These are phyloP conservation scores for Calocybe indica DNA, from an alignment of 768 basidiomycete species.

Conservation along the genomic window DNA sequence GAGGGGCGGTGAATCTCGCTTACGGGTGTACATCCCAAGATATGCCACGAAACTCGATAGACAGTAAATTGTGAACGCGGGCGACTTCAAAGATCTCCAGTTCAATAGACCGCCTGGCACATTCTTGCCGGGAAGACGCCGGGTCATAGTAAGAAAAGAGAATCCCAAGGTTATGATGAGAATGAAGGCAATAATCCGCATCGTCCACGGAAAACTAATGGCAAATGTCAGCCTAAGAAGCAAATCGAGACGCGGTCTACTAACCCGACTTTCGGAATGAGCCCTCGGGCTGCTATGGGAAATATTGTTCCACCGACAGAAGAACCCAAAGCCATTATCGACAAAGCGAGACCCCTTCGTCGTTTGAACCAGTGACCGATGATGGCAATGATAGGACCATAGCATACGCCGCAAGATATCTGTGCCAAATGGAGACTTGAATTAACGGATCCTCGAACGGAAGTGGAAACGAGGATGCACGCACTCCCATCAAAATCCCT, in stretches of 20 bases:
- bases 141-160: slow-evolving; percentile 38
- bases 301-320: slow-evolving; percentile 59
- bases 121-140: slow-evolving; percentile 48
- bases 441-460: not conserved
- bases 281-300: slow-evolving; percentile 49
- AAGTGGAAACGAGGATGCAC: slow-evolving; percentile 11
- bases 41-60: slow-evolving; percentile 39
- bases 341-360: slow-evolving; percentile 46
- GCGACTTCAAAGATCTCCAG: slow-evolving; percentile 33
- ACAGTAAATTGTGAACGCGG: slow-evolving; percentile 48
- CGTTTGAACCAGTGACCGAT: slow-evolving; percentile 63
- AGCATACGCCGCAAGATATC: slow-evolving; percentile 23
- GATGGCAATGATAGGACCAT: slow-evolving; percentile 43
- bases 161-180: slow-evolving; percentile 40
- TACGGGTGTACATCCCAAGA: slow-evolving; percentile 59
- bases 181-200: slow-evolving; percentile 60
- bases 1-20: slow-evolving; percentile 6
- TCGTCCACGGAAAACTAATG: slow-evolving; percentile 61
- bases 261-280: slow-evolving; percentile 51
- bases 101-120: slow-evolving; percentile 51
- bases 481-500: slow-evolving; percentile 51
- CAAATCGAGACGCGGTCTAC: slow-evolving; percentile 9
- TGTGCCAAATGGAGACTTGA: not conserved
- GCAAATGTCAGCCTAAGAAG: not conserved
- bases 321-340: slow-evolving; percentile 48